These are phyloP conservation scores for Peronospora destructor DNA, from an alignment of 352 stramenopile genomes.

Conservation along the genomic window DNA sequence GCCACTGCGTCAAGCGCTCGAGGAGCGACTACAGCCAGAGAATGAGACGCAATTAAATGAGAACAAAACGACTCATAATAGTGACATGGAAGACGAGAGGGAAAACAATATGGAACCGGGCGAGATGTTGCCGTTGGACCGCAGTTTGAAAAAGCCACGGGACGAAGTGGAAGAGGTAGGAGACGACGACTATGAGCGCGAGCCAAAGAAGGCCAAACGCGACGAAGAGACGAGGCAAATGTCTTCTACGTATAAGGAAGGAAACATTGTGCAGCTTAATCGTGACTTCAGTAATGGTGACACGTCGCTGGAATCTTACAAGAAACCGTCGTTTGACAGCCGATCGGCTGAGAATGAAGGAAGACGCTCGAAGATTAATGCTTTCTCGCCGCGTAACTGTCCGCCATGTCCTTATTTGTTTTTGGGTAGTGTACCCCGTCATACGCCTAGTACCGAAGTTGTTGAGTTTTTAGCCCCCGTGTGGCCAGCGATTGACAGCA, in stretches of 20 bases:
- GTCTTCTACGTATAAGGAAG: slow-evolving; percentile 7
- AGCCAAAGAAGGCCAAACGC: slow-evolving; percentile 28
- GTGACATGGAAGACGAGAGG: not conserved
- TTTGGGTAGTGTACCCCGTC: slow-evolving; percentile 51
- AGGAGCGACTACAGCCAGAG: slow-evolving; percentile 27
- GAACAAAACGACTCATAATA: not conserved
- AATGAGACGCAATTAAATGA: slow-evolving; percentile 1
- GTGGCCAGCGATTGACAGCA: slow-evolving; percentile 37
- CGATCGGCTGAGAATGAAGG: slow-evolving; percentile 20
- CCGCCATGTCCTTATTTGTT: slow-evolving; percentile 67
- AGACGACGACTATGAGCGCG: slow-evolving; percentile 13
- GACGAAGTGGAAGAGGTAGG: slow-evolving; percentile 16
- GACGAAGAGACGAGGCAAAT: slow-evolving; percentile 9
- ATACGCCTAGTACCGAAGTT: slow-evolving; percentile 38
- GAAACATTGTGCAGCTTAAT: slow-evolving; percentile 23
- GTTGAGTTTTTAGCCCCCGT: slow-evolving; percentile 44
- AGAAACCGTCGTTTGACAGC: slow-evolving; percentile 15
- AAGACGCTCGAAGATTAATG: slow-evolving; percentile 19
- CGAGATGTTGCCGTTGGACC: slow-evolving; percentile 15
- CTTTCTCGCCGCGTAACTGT: slow-evolving; percentile 31
- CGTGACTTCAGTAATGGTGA: slow-evolving; percentile 15
- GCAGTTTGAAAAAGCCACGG: slow-evolving; percentile 19
- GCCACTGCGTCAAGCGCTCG: slow-evolving; percentile 41
- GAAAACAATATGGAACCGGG: not conserved
- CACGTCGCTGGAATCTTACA: slow-evolving; percentile 3